Evolutionary conservation across 139 green algal genomes (phyloP).

Genomic region (Eudorina sp.): DNA sequence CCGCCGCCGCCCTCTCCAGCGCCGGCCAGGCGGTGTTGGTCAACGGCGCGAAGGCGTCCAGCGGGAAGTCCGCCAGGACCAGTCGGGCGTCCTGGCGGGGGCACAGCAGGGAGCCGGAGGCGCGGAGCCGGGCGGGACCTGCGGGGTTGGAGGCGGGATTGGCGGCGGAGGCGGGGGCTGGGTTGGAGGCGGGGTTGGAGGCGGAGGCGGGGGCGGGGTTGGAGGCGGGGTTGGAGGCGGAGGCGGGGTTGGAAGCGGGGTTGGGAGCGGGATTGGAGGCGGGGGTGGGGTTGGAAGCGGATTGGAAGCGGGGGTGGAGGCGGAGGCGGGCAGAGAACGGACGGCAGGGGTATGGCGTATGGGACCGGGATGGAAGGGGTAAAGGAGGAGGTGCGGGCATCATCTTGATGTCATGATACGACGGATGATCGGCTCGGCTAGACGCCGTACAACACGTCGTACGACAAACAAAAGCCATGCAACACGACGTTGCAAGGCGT

Average conservation of each 20-base stretch:
- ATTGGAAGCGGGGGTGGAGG: too few species aligned
- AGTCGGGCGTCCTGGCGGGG: conserved; percentile 84
- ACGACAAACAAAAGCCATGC: too few species aligned
- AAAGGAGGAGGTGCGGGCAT: background rate
- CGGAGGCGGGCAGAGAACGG: too few species aligned
- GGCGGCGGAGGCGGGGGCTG: background rate
- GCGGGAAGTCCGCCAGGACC: conserved; percentile 85
- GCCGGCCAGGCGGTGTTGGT: conserved; percentile 77
- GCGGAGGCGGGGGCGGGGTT: background rate
- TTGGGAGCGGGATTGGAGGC: too few species aligned
- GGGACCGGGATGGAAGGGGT: too few species aligned
- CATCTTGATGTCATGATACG: background rate
- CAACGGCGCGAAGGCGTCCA: conserved; percentile 78
- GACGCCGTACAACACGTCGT: too few species aligned
- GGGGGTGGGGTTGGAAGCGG: too few species aligned
- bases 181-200: background rate
- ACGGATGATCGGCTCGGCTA: background rate
- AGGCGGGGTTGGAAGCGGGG: too few species aligned
- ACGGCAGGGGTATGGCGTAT: too few species aligned
- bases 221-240: background rate
- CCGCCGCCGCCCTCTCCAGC: conserved; percentile 54
- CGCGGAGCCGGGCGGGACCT: conserved; percentile 57
- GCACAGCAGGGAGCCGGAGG: conserved; percentile 79
- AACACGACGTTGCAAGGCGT: too few species aligned
- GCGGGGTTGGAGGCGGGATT: background rate